Evolutionary conservation across 179 eudicot genomes (phyloP), one percentile per base, ranked within the genome.

Genomic region (Carnegiea gigantea): DNA sequence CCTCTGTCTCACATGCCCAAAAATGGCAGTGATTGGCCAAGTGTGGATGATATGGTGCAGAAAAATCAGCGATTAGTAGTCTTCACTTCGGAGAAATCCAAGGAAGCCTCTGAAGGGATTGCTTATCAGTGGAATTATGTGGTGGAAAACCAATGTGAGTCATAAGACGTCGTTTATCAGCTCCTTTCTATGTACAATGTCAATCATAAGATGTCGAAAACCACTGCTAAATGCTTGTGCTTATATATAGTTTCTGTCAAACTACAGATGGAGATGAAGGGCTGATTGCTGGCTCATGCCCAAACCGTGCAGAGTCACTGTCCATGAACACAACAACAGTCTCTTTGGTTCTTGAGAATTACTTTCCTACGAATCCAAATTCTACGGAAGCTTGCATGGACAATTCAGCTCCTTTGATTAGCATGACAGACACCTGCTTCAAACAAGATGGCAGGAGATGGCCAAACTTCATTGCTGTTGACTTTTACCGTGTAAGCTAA

Each of bases 61-160:
- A 84, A 87, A 75, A 94, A 96, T 84, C 96, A 94, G 83, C 93
- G 99, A 48, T 67, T 96, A 76, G 84, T 96, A 13, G 97, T 94
- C 24, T 96, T 95, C 78, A 90, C 93, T 72, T 94, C 98, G 28
- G 81, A 87, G 74, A 84, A 93, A 65, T 84, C 93, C 7, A 96
- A 96, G 86, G 98, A 96, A 83, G 86, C 93, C 59, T 84, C 93
- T 48, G 99, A 96, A 91, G 96, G 92, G 76, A 96, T 96, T 83
- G 99, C 99, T 21, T 92, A 96, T 78, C 88, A 90, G 26, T 94
- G 99, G 99, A 92, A 85, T 36, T 92, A 94, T 75, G 70, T 92
- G 59, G 90, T 91, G 48, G 99, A 94, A 84, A 96, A 94, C 78
- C 93, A 96, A 79, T 87, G 91, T 88, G 54, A 83, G 89, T 88